phyloP scores from a whole-genome alignment of 768 basidiomycete genomes.

The Hirschioporus abietinus region DNA sequence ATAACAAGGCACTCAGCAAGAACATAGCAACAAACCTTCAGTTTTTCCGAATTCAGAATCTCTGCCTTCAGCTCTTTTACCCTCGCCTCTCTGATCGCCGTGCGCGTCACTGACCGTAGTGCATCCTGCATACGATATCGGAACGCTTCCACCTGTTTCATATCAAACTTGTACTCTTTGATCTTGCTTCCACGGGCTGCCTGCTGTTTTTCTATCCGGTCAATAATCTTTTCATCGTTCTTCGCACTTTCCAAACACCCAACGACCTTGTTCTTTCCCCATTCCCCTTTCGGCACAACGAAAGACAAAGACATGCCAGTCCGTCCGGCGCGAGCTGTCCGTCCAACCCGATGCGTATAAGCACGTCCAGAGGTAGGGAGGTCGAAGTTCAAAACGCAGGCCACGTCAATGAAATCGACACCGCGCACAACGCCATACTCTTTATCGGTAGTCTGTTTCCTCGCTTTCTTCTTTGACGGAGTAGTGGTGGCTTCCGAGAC shows the following conservation, averaged over 20 bases:
- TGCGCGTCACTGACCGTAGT: conserved; percentile 79
- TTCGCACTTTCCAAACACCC: conserved; percentile 63
- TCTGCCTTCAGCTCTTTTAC: conserved; percentile 92
- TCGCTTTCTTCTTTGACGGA: conserved; percentile 46
- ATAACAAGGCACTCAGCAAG: background rate
- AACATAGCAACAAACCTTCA: conserved; percentile 61
- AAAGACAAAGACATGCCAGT: conserved; percentile 91
- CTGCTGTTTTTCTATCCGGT: conserved; percentile 73
- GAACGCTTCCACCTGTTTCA: conserved; percentile 96
- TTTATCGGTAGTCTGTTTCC: conserved; percentile 44
- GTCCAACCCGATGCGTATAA: conserved; percentile 93
- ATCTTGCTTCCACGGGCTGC: conserved; percentile 49
- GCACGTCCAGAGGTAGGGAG: conserved; percentile 82
- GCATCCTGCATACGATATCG: conserved; percentile 98
- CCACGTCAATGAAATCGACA: conserved; percentile 94
- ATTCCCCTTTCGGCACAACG: conserved; percentile 63
- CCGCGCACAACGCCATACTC: conserved; percentile 96
- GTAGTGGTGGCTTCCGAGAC: conserved; percentile 33
- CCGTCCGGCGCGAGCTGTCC: conserved; percentile 93
- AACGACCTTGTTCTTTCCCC: conserved; percentile 73
- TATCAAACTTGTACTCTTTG: conserved; percentile 91
- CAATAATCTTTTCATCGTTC: conserved; percentile 73
- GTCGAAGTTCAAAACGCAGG: conserved; percentile 98
- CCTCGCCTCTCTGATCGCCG: conserved; percentile 83
- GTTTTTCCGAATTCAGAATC: conserved; percentile 91